Base-by-base conservation (phyloP, 2,329 filamentous ascomycete genomes). In the Beauveria sp. region DNA sequence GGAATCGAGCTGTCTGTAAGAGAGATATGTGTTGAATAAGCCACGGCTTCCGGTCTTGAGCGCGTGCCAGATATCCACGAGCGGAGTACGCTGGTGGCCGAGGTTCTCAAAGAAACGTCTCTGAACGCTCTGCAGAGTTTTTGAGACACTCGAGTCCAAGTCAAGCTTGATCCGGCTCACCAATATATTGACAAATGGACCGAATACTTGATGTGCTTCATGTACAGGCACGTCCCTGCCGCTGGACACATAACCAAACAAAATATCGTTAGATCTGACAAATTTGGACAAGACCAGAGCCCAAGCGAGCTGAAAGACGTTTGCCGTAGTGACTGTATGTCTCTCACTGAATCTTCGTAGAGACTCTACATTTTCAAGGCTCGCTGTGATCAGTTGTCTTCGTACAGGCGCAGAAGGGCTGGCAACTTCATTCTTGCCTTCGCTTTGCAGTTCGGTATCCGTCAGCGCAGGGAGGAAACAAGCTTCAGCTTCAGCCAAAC, bases 221-320 rank as follows among this genome's bases (percentile, higher is more conserved):
- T 50, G 47, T 20, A 68, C 61, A 3, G 56, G 48, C 7, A 60
- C 57, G 20, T 67, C 46, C 18, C 66, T 56, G 12, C 66, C 65
- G 3, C 55, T 62, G 14, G 63, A 30, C 3, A 63, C 44, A 2
- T 58, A 48, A 2, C 65, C 65, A 52, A 65, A 67, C 20, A 59
- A 28, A 26, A 66, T 40, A 37, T 55, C 60, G 40, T 53, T 55
- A 6, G 58, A 56, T 26, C 47, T 62, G 20, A 63, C 52, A 30
- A 62, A 50, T 5, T 44, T 51, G 7, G 64, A 56, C 37, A 66
- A 46, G 3, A 62, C 34, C 2, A 66, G 41, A 10, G 65, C 65
- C 66, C 66, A 67, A 4, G 64, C 63, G 4, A 62, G 56, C 44
- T 61, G 61, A 22, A 64, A 51, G 20, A 66, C 44, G 1, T 59